A percentile compares a stretch with the other conserved stretches of the same genome.
phyloP scores from a whole-genome alignment of 2,329 filamentous ascomycete genomes.

The Ascochyta koolunga region DNA sequence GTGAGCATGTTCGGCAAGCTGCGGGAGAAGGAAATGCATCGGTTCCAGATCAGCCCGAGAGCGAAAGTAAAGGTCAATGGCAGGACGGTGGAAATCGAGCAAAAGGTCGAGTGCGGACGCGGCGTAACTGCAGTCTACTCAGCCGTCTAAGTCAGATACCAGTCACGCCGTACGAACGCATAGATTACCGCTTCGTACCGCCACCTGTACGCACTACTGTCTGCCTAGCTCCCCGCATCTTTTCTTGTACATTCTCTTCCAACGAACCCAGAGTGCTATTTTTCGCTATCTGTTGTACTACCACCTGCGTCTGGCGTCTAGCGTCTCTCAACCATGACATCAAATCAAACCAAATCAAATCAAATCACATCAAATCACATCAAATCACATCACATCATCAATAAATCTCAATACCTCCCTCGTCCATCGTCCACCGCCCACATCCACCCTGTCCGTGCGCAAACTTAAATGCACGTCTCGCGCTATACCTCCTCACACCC shows the following conservation, averaged over 20 bases:
- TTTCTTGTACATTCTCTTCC: conserved; percentile 2
- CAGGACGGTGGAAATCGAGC: conserved; percentile 77
- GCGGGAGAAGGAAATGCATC: conserved; percentile 69
- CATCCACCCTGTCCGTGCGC: neutral
- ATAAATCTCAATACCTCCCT: too few relatives aligned
- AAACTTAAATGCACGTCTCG: neutral
- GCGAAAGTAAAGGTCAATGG: conserved; percentile 73
- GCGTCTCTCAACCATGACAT: too few relatives aligned
- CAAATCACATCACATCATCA: neutral
- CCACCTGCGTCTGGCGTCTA: conserved; percentile 6
- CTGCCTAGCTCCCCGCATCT: neutral
- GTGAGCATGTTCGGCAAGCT: conserved; percentile 48
- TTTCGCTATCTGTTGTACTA: neutral
- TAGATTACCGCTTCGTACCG: conserved; percentile 12
- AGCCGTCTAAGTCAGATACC: conserved; percentile 28
- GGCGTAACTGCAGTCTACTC: conserved; percentile 86
- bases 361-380: neutral
- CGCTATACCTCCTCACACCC: neutral
- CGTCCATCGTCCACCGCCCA: too few relatives aligned
- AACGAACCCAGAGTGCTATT: neutral
- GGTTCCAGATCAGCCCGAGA: conserved; percentile 81
- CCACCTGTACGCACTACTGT: neutral
- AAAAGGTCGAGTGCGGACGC: conserved; percentile 85
- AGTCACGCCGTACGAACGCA: neutral
- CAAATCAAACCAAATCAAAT: neutral